These are phyloP conservation scores for Basipetospora sp. DNA, from an alignment of 2,329 filamentous ascomycete genomes.

Conservation along the genomic window DNA sequence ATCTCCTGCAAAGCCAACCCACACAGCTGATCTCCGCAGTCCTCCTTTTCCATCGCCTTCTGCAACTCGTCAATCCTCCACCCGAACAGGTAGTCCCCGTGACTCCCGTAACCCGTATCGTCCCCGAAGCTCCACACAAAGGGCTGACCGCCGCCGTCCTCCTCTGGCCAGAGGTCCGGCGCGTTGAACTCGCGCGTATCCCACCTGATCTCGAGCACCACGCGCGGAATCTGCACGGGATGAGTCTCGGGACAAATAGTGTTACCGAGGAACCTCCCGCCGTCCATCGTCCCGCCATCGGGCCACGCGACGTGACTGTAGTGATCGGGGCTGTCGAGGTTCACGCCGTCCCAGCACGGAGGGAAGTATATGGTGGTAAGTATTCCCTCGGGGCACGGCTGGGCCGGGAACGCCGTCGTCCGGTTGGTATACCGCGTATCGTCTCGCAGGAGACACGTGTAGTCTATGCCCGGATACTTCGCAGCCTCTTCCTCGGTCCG, in stretches of 20 bases:
- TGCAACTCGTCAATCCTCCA: conserved; percentile 21
- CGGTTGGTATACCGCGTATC: conserved; percentile 31
- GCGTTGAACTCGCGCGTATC: conserved; percentile 23
- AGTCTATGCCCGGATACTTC: conserved; percentile 26
- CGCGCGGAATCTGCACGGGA: conserved; percentile 25
- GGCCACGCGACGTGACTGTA: conserved; percentile 32
- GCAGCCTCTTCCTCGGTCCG: conserved; percentile 20
- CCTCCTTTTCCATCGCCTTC: conserved; percentile 11
- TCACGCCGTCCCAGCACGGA: conserved; percentile 39
- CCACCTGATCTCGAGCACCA: conserved; percentile 27
- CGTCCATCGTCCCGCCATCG: conserved; percentile 12
- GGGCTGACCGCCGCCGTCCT: conserved; percentile 18
- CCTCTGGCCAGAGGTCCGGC: conserved; percentile 10
- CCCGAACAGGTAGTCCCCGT: conserved; percentile 26
- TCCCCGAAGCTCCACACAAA: conserved; percentile 18
- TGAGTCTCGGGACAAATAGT: conserved; percentile 22
- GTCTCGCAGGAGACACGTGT: conserved; percentile 32
- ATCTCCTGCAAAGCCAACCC: too few species aligned
- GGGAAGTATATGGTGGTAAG: conserved; percentile 37
- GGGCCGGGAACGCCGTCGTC: conserved; percentile 33
- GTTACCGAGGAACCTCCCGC: conserved; percentile 8
- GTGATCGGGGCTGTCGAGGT: conserved; percentile 36
- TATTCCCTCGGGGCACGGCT: conserved; percentile 35
- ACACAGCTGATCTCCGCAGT: too few species aligned
- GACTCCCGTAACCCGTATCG: conserved; percentile 20